Base-by-base conservation (phyloP, 2,329 filamentous ascomycete genomes). In the Fusarium lyarnte region DNA sequence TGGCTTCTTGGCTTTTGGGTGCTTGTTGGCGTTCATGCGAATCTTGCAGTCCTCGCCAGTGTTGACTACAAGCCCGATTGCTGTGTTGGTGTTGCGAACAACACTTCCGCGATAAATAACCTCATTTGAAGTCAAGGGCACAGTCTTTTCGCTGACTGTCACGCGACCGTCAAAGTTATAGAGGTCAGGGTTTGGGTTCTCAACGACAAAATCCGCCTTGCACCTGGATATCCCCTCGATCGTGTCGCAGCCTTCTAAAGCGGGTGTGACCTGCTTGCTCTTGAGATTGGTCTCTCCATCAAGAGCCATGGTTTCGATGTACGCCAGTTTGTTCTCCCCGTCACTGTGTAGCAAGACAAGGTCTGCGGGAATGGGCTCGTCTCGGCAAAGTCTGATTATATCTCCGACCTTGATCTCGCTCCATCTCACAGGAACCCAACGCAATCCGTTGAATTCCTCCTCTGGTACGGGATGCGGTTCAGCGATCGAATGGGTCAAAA, bases 21-120 rank as follows among this genome's bases (percentile, higher is more conserved):
- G 94, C 78, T 95, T 94, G 81, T 94, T 97, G 54, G 94, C 92
- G 78, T 97, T 97, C 92, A 96, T 94, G 51, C 94, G 92, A 65
- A 97, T 95, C 80, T 96, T 97, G 83, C 93, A 97, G 80, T 97
- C 94, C 79, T 97, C 93, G 38, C 93, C 93, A 1, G 93, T 94
- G 81, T 98, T 97, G 74, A 97, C 91, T 36, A 97, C 93, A 77
- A 97, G 70, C 3, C 94, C 94, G 51, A 94, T 85, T 8, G 90
- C 92, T 69, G 87, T 86, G 9, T 86, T 85, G 0, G 94, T 97
- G 78, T 98, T 98, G 58, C 95, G 88, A 62, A 98, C 80, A 8
- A 95, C 89, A 76, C 94, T 96, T 43, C 95, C 95, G 52, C 95
- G 91, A 80, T 97, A 97, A 10, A 97, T 85, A 58, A 98, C 90